Evolutionary conservation across 2,329 filamentous ascomycete genomes (phyloP).

Genomic region (Neodidymelliopsis sp.): DNA sequence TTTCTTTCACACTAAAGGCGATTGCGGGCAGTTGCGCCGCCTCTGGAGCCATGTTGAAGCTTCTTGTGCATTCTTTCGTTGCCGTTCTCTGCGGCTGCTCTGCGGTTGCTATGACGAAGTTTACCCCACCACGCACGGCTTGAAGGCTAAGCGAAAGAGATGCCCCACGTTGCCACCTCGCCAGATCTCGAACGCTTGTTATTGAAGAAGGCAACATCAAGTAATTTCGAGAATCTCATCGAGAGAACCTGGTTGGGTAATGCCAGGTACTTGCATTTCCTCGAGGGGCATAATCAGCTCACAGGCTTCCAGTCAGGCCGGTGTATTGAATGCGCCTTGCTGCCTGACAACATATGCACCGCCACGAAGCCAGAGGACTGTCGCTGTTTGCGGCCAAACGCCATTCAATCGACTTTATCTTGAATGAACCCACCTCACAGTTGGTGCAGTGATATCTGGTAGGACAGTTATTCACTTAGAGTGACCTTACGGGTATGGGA

Average conservation of each 20-base stretch:
- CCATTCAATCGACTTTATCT: not conserved
- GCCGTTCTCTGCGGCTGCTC: constrained; percentile 9
- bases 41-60: constrained; percentile 11
- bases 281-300: not conserved
- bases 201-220: not conserved
- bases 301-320: not conserved
- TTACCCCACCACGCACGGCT: constrained; percentile 17
- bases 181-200: constrained; percentile 1
- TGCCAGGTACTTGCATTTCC: not conserved
- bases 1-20: constrained; percentile 9
- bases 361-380: not conserved
- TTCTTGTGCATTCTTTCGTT: constrained; percentile 18
- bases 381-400: constrained; percentile 4
- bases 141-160: not conserved
- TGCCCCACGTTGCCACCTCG: constrained; percentile 17
- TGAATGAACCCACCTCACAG: too few species aligned
- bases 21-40: constrained; percentile 11
- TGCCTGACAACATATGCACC: constrained; percentile 2
- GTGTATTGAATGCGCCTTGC: not conserved
- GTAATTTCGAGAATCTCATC: constrained; percentile 10
- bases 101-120: constrained; percentile 21
- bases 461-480: too few species aligned
- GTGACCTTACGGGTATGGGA: too few species aligned
- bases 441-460: too few species aligned
- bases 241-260: not conserved